Conservation (phyloP, 352 stramenopile species). For the Globisporangium echinulatum region DNA sequence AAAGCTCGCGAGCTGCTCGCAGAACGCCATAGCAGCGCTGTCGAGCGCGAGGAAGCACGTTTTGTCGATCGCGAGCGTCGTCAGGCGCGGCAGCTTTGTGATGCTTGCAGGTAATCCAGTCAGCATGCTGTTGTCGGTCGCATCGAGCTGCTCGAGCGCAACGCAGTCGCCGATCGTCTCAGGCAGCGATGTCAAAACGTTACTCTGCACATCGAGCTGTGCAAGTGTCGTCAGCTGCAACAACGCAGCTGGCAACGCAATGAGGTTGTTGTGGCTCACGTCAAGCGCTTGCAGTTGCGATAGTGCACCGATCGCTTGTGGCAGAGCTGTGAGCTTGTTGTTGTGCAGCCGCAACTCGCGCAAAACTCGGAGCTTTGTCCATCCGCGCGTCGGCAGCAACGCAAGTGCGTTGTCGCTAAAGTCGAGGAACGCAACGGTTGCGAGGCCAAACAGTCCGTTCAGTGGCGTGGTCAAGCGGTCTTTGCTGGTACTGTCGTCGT, state of each 20-base stretch:
- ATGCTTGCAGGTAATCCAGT: conserved; percentile 21
- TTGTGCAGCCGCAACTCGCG: conserved; percentile 25
- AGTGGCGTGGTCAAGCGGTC: not conserved
- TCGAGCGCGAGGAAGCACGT: conserved; percentile 37
- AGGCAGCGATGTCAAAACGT: conserved; percentile 27
- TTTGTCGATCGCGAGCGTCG: conserved; percentile 43
- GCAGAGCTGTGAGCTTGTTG: no score
- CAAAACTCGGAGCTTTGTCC: conserved; percentile 20
- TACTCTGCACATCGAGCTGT: conserved; percentile 27
- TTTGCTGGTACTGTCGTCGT: not conserved
- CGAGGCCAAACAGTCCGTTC: conserved; percentile 24
- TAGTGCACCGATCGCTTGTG: no score
- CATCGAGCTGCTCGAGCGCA: conserved; percentile 21
- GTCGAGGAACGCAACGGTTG: conserved; percentile 30
- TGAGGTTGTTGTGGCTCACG: conserved; percentile 35
- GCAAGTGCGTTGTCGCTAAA: conserved; percentile 37
- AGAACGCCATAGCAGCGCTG: conserved; percentile 28
- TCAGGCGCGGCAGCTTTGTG: conserved; percentile 16
- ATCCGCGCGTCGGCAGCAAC: conserved; percentile 21
- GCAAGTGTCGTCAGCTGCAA: conserved; percentile 16
- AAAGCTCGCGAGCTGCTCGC: conserved; percentile 9
- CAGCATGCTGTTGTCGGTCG: conserved; percentile 32
- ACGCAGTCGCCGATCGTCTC: conserved; percentile 21
- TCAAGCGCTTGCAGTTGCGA: no score
- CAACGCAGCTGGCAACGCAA: conserved; percentile 10